Percentiles rank a stretch among this genome's conserved stretches.
Conservation (phyloP, 345 rosid species). For the Eucalyptus paniculata region DNA sequence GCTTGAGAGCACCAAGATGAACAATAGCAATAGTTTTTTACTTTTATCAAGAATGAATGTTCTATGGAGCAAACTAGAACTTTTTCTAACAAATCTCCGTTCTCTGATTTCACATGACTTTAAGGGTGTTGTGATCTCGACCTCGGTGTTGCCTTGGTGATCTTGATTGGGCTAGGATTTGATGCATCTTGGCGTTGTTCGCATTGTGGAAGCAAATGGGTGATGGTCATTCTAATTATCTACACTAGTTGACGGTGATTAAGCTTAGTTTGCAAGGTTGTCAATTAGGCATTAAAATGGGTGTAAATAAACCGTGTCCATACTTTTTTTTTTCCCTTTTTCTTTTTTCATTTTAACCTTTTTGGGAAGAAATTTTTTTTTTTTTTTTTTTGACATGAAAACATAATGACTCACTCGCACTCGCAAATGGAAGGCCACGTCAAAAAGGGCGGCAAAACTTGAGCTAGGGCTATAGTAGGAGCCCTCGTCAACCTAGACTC, state of each 20-base stretch:
- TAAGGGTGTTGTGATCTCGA: background rate
- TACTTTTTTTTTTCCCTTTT: background rate
- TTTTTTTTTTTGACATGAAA: background rate
- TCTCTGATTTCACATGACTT: no score
- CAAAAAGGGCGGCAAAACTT: no score
- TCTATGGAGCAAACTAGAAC: no score
- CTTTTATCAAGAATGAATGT: no score
- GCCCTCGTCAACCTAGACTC: background rate
- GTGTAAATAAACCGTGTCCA: background rate
- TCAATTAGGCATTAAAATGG: background rate
- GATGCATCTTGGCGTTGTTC: background rate
- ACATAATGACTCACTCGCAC: fast-evolving
- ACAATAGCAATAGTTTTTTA: no score
- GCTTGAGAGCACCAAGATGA: no score
- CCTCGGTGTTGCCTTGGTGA: background rate
- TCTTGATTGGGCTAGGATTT: background rate
- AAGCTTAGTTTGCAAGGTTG: background rate
- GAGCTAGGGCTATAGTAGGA: background rate
- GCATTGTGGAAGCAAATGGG: constrained; percentile 9
- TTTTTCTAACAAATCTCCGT: no score
- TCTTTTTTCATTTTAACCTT: fast-evolving
- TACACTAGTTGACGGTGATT: background rate
- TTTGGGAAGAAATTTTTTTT: background rate
- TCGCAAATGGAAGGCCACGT: background rate
- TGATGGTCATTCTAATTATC: constrained; percentile 22